Percentiles rank a stretch among this genome's conserved stretches.
These are phyloP conservation scores for Xylariomycetidae sp. DNA, from an alignment of 2,329 filamentous ascomycete genomes.

Conservation along the genomic window DNA sequence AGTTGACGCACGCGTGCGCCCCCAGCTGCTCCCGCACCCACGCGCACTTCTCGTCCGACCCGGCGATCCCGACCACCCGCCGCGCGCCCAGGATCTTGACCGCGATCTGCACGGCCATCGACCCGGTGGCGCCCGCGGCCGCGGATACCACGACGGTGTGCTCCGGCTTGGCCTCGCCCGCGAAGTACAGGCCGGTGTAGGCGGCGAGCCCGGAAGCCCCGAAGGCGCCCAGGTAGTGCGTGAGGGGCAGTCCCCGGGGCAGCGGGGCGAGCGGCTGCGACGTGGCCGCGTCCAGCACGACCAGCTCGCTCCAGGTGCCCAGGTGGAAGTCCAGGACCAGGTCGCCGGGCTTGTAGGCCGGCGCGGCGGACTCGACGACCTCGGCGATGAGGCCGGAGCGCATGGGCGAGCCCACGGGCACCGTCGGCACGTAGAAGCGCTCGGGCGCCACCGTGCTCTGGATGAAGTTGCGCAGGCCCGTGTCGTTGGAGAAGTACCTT, in stretches of 20 bases:
- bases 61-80: conserved; percentile 48
- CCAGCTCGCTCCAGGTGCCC: conserved; percentile 22
- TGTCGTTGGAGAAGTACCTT: conserved; percentile 26
- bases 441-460: conserved; percentile 18
- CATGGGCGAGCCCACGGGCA: conserved; percentile 21
- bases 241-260: conserved; percentile 17
- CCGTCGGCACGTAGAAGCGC: conserved; percentile 22
- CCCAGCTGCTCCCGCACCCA: conserved; percentile 44
- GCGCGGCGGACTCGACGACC: conserved; percentile 20
- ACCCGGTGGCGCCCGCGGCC: conserved; percentile 44
- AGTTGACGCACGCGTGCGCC: conserved; percentile 51
- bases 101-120: conserved; percentile 48
- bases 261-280: conserved; percentile 15
- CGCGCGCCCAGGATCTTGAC: conserved; percentile 42
- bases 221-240: conserved; percentile 24
- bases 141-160: conserved; percentile 41
- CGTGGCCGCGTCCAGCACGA: conserved; percentile 17
- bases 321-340: conserved; percentile 21
- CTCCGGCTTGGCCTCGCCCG: conserved; percentile 31
- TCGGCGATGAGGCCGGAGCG: conserved; percentile 23
- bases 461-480: conserved; percentile 25
- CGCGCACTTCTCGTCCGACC: conserved; percentile 46
- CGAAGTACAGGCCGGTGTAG: conserved; percentile 37
- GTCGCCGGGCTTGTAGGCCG: conserved; percentile 16
- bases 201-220: conserved; percentile 35